Percentiles rank a stretch among this genome's conserved stretches.
These are phyloP conservation scores for Flagelloscypha sp. DNA, from an alignment of 768 basidiomycete species.

Conservation along the genomic window DNA sequence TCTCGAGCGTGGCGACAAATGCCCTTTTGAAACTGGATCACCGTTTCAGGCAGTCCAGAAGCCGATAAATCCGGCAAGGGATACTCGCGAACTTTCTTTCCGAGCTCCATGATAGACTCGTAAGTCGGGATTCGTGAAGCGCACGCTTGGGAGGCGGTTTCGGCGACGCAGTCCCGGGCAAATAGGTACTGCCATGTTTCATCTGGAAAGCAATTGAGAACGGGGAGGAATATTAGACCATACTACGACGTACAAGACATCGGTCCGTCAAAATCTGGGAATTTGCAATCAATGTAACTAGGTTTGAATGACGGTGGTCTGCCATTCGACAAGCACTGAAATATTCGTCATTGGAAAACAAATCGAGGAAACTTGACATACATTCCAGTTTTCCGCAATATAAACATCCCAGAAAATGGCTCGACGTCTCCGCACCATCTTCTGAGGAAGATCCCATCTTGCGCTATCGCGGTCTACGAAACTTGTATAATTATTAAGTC, in stretches of 20 bases:
- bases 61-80: constrained; percentile 41
- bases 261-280: too few relatives aligned
- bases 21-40: constrained; percentile 37
- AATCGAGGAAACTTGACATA: constrained; percentile 19
- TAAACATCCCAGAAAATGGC: constrained; percentile 76
- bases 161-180: constrained; percentile 55
- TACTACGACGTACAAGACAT: too few relatives aligned
- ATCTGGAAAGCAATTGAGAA: too few relatives aligned
- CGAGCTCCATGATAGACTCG: constrained; percentile 57
- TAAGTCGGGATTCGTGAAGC: constrained; percentile 59
- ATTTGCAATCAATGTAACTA: constrained; percentile 59
- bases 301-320: constrained; percentile 62
- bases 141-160: constrained; percentile 52
- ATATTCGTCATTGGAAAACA: not conserved
- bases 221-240: too few relatives aligned
- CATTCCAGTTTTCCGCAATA: constrained; percentile 62
- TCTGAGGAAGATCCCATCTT: constrained; percentile 53
- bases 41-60: constrained; percentile 23
- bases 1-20: constrained; percentile 42
- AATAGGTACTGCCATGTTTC: constrained; percentile 58
- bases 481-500: constrained; percentile 5
- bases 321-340: constrained; percentile 59
- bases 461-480: constrained; percentile 54
- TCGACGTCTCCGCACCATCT: constrained; percentile 57
- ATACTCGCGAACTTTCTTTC: constrained; percentile 61